phyloP scores from a whole-genome alignment of 2,329 filamentous ascomycete species.

The Beauveria australis region DNA sequence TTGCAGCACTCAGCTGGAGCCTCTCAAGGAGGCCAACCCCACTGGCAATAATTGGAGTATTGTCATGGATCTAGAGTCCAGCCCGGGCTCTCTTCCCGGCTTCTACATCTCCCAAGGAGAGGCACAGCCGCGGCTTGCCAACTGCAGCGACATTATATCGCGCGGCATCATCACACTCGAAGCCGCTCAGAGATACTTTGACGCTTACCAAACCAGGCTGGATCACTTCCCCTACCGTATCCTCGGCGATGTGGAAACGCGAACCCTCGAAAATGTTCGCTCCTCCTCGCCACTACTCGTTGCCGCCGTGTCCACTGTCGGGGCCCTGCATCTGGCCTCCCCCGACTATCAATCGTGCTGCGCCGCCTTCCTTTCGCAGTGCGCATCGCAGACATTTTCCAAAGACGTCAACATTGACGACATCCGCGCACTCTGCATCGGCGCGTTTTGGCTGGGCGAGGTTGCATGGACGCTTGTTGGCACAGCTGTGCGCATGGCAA shows the following conservation, averaged over 20 bases:
- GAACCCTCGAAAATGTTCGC: slow-evolving; percentile 4
- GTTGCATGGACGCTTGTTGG: slow-evolving; percentile 54
- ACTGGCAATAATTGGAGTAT: slow-evolving; percentile 9
- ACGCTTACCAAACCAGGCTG: slow-evolving; percentile 9
- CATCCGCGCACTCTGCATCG: slow-evolving; percentile 52
- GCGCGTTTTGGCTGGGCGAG: slow-evolving; percentile 56
- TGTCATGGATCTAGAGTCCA: slow-evolving; percentile 8
- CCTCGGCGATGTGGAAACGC: slow-evolving; percentile 5
- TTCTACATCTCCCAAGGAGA: slow-evolving; percentile 9
- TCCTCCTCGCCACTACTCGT: slow-evolving; percentile 10
- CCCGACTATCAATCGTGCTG: slow-evolving; percentile 7
- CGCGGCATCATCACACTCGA: slow-evolving; percentile 10
- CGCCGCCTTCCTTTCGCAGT: slow-evolving; percentile 10
- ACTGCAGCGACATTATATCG: slow-evolving; percentile 6
- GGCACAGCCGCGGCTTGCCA: background rate
- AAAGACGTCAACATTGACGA: slow-evolving; percentile 45
- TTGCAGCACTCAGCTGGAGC: background rate
- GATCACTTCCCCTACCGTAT: slow-evolving; percentile 12
- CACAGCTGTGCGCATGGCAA: slow-evolving; percentile 49
- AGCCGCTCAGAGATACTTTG: slow-evolving; percentile 6
- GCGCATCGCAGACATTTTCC: slow-evolving; percentile 9
- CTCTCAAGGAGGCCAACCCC: background rate
- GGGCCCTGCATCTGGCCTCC: slow-evolving; percentile 10
- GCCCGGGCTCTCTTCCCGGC: slow-evolving; percentile 3
- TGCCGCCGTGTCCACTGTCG: slow-evolving; percentile 12